Evolutionary conservation across 768 basidiomycete genomes (phyloP).

Genomic region (Steccherinum ochraceum): DNA sequence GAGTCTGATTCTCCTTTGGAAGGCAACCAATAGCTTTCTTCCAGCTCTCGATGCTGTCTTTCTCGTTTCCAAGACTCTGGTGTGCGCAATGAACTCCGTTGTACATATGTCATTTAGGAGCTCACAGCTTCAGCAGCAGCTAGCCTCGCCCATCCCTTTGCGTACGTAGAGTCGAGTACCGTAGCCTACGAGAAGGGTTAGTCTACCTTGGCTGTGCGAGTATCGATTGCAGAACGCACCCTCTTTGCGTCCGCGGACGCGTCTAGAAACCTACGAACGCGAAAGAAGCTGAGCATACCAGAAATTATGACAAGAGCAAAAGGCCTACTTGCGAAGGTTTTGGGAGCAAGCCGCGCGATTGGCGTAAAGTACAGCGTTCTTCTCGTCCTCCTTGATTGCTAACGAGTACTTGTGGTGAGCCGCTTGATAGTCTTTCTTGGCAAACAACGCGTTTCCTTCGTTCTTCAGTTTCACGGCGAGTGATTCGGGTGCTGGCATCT

Average conservation of each 20-base stretch:
- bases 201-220: too few relatives aligned
- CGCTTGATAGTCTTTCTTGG: slow-evolving; percentile 25
- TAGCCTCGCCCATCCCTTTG: slow-evolving; percentile 37
- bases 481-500: too few relatives aligned
- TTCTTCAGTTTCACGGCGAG: slow-evolving; percentile 28
- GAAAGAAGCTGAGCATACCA: too few relatives aligned
- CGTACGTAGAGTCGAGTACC: slow-evolving; percentile 32
- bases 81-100: not conserved
- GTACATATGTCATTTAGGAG: not conserved
- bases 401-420: slow-evolving; percentile 35
- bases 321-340: too few relatives aligned
- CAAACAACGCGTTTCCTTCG: slow-evolving; percentile 34
- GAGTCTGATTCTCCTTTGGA: not conserved
- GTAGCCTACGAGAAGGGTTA: slow-evolving; percentile 25
- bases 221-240: not conserved
- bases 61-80: not conserved
- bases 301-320: too few relatives aligned
- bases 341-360: slow-evolving; percentile 41
- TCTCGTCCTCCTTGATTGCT: slow-evolving; percentile 32
- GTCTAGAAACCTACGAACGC: not conserved
- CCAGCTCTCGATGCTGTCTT: not conserved
- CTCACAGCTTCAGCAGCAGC: slow-evolving; percentile 21
- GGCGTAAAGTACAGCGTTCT: slow-evolving; percentile 35
- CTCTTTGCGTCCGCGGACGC: not conserved
- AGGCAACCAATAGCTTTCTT: not conserved